Base-by-base conservation (phyloP, 768 basidiomycete species). In the Dacryopinax primogenitus region DNA sequence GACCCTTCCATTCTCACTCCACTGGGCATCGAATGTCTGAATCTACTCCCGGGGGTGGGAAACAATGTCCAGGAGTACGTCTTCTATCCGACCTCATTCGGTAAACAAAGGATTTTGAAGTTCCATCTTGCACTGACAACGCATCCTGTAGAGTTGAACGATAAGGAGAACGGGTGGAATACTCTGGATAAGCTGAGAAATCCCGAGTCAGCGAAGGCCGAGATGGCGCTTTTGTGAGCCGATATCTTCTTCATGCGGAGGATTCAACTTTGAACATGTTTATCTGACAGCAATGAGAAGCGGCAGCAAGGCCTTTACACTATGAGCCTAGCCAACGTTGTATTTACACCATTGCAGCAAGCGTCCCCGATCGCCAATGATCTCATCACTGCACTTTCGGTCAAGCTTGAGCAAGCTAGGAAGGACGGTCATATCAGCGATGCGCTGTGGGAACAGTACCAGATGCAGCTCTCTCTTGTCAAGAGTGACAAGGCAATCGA, bases 381-480 rank as follows among this genome's bases (percentile, higher is more conserved):
- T 1, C 71, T 75, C 58, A 63, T 69, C 62, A 51, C 62, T 64
- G 72, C 44, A 64, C 74, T 64, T 0, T 70, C 74, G 13, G 69
- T 72, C 26, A 70, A 69, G 18, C 67, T 73, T 35, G 68, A 66
- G 30, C 69, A 67, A 62, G 69, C 68, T 16, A 7, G 23, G 13
- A 26, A 9, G 11, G 23, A 26, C 6, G 45, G 45, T 9, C 45
- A 30, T 67, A 68, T 28, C 68, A 72, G 0, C 75, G 45, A 77
- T 1, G 78, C 77, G 0, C 63, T 78, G 1, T 65, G 66, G 12
- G 79, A 79, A 63, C 81, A 81, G 67, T 74, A 77, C 36, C 71
- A 76, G 32, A 67, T 80, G 7, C 76, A 76, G 64, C 66, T 80
- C 6, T 71, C 73, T 12, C 66, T 32, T 16, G 66, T 77, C 9